phyloP scores from a whole-genome alignment of 306 rosid genomes.

The Fragaria iinumae region DNA sequence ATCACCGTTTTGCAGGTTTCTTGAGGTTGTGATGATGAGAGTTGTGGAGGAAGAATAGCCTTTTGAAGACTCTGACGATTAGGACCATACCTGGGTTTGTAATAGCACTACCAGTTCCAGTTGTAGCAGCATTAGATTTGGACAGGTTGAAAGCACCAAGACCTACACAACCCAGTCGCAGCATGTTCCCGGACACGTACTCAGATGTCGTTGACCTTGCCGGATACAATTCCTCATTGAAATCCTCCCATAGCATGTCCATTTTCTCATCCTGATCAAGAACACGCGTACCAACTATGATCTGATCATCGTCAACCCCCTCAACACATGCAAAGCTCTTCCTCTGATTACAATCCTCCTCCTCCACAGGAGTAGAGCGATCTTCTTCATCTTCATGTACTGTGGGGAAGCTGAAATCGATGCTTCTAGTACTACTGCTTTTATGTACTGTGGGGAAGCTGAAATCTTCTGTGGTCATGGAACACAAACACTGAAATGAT shows the following conservation, averaged over 20 bases:
- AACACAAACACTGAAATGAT: background rate
- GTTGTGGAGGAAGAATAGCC: slow-evolving; percentile 13
- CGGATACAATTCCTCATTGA: slow-evolving; percentile 15
- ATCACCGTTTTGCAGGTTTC: background rate
- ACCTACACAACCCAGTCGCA: slow-evolving; percentile 14
- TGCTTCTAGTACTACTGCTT: background rate
- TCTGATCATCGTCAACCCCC: background rate
- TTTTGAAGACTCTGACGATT: background rate
- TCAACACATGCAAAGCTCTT: background rate
- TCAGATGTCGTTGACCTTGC: background rate
- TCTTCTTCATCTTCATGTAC: background rate
- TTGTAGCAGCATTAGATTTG: background rate
- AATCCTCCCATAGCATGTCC: slow-evolving; percentile 21
- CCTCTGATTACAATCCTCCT: background rate
- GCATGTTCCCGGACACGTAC: background rate
- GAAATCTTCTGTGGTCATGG: slow-evolving; percentile 12
- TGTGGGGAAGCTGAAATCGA: slow-evolving; percentile 13
- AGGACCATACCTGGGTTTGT: background rate
- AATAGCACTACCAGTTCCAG: background rate
- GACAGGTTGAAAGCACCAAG: background rate
- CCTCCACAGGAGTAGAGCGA: background rate
- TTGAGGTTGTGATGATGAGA: slow-evolving; percentile 10
- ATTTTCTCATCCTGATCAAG: background rate
- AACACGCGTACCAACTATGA: background rate
- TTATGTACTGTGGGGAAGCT: slow-evolving; percentile 15